These are phyloP conservation scores for Chlorociboria aeruginascens DNA, from an alignment of 495 filamentous ascomycete genomes.

Conservation along the genomic window DNA sequence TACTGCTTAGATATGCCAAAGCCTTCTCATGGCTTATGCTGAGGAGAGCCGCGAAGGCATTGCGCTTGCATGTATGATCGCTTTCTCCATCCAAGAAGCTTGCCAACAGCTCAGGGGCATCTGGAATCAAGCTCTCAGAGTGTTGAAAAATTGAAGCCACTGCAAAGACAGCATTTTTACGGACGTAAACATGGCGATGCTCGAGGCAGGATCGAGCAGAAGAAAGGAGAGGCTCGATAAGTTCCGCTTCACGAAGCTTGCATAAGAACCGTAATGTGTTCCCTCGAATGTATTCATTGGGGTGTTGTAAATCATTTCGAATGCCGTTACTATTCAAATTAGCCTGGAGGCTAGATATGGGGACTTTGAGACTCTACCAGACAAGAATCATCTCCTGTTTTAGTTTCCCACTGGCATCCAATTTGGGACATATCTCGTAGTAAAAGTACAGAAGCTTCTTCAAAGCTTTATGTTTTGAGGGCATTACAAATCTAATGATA, in stretches of 20 bases:
- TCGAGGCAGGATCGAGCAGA: conserved; percentile 86
- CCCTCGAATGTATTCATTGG: conserved; percentile 96
- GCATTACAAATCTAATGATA: conserved; percentile 99
- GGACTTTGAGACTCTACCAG: conserved; percentile 49
- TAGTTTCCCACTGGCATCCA: conserved; percentile 78
- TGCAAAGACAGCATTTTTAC: conserved; percentile 95
- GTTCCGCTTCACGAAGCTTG: conserved; percentile 91
- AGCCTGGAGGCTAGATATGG: background rate
- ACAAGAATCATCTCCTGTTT: conserved; percentile 99
- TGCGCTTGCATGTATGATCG: conserved; percentile 94
- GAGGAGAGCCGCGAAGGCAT: conserved; percentile 86
- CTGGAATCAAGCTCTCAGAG: conserved; percentile 84
- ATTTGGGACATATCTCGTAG: conserved; percentile 97
- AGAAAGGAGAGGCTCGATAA: conserved; percentile 89
- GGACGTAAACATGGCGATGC: conserved; percentile 92
- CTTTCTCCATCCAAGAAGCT: conserved; percentile 85
- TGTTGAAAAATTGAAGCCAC: conserved; percentile 87
- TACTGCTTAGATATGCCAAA: conserved; percentile 75
- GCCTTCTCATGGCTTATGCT: conserved; percentile 91
- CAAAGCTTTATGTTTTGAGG: conserved; percentile 86
- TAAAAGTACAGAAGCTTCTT: conserved; percentile 99
- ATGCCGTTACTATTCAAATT: conserved; percentile 71
- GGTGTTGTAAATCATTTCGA: conserved; percentile 89
- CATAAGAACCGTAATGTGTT: conserved; percentile 93
- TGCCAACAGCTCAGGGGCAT: conserved; percentile 86